Evolutionary conservation across 495 filamentous ascomycete species (phyloP).

Genomic region (Tuber microsphaerosporum): DNA sequence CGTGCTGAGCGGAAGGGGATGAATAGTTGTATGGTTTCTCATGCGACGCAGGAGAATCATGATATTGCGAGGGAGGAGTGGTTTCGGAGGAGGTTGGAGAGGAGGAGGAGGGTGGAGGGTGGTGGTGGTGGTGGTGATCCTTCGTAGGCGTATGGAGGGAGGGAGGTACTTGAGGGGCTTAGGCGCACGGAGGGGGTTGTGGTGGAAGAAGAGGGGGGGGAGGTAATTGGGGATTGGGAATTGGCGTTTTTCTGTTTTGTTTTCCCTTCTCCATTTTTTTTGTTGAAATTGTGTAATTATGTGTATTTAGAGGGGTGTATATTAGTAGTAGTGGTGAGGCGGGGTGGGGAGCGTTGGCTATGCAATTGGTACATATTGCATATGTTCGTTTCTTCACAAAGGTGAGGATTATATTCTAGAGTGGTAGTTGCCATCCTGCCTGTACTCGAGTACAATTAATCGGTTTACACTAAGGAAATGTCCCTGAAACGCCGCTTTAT

Average conservation of each 20-base stretch:
- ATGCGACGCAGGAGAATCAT: conserved; percentile 75
- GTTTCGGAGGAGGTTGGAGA: conserved; percentile 67
- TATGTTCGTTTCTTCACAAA: conserved; percentile 13
- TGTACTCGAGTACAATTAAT: neutral
- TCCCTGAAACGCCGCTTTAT: neutral
- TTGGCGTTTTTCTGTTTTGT: neutral
- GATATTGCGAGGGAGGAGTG: conserved; percentile 89
- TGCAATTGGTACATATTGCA: conserved; percentile 18
- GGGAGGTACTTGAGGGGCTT: no score
- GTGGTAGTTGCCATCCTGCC: neutral
- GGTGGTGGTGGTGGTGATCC: conserved; percentile 59
- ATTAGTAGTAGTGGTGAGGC: conserved; percentile 13
- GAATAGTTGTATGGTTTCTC: conserved; percentile 84
- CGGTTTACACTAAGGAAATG: neutral
- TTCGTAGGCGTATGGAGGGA: conserved; percentile 34
- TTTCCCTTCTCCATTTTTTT: neutral
- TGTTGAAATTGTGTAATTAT: neutral
- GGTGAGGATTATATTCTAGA: neutral
- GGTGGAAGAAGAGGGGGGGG: conserved; percentile 2
- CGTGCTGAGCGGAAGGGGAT: conserved; percentile 68
- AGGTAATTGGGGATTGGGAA: neutral
- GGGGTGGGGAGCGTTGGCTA: neutral
- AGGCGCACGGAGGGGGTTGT: no score
- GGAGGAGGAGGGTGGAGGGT: conserved; percentile 54
- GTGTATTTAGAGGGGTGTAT: neutral